phyloP scores from a whole-genome alignment of 176 grass and related monocot genomes.

The Oryza punctata region DNA sequence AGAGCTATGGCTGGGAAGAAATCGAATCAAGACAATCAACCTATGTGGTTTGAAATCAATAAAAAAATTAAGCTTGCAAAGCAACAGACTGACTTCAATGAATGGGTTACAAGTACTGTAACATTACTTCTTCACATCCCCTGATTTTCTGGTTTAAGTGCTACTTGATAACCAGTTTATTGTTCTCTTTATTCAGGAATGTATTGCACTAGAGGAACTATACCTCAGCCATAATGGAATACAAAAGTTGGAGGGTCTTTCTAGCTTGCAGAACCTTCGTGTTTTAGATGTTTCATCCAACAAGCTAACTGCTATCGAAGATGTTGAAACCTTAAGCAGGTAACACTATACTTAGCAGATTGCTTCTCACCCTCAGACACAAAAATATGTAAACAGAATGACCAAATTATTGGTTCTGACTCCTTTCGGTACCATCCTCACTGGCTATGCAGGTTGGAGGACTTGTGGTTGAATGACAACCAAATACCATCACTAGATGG shows the following conservation, averaged over 20 bases:
- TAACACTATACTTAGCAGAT: constrained; percentile 34
- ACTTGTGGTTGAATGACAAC: constrained; percentile 98
- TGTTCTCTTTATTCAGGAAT: constrained; percentile 56
- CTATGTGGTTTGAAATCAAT: constrained; percentile 89
- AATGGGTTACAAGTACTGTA: constrained; percentile 78
- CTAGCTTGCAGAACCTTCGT: constrained; percentile 78
- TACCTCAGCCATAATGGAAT: constrained; percentile 98
- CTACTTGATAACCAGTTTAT: constrained; percentile 6
- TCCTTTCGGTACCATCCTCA: constrained; percentile 20
- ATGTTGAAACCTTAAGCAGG: constrained; percentile 80
- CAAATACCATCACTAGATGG: constrained; percentile 90
- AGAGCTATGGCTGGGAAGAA: constrained; percentile 93
- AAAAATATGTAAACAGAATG: neutral
- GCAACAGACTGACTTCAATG: constrained; percentile 82
- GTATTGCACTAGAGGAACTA: constrained; percentile 80
- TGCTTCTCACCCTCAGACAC: neutral
- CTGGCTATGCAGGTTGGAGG: constrained; percentile 67
- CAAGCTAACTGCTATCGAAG: constrained; percentile 65
- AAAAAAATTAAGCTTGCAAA: constrained; percentile 93
- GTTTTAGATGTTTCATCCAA: constrained; percentile 95
- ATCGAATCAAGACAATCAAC: constrained; percentile 75
- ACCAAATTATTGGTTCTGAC: neutral
- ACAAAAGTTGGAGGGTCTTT: constrained; percentile 89
- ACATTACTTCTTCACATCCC: neutral
- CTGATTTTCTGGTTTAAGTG: constrained; percentile 11